Evolutionary conservation across 192 early-diverging fungal species (phyloP).

Genomic region (Rhizoclosmatium sp.): DNA sequence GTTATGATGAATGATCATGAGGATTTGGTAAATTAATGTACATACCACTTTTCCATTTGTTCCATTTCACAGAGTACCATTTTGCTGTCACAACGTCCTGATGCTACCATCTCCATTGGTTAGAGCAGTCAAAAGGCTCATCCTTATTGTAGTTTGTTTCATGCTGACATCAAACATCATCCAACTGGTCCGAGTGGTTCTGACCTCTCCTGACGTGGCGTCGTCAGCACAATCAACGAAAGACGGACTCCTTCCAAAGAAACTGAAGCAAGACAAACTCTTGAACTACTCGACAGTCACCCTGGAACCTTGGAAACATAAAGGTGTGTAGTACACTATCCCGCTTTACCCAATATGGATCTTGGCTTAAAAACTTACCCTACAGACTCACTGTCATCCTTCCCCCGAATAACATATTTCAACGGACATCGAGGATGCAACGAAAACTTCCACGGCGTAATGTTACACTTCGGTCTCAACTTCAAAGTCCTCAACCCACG

Average conservation of each 20-base stretch:
- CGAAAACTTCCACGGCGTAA: constrained; percentile 24
- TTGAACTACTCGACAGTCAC: background rate
- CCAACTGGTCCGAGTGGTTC: background rate
- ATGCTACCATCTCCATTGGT: too few relatives aligned
- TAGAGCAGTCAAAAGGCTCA: too few relatives aligned
- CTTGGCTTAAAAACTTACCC: background rate
- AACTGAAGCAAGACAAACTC: background rate
- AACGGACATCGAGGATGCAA: constrained; percentile 30
- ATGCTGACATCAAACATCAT: too few relatives aligned
- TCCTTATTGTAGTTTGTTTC: too few relatives aligned
- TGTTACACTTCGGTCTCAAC: constrained; percentile 2
- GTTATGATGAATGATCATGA: too few relatives aligned
- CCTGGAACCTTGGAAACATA: background rate
- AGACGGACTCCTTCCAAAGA: background rate
- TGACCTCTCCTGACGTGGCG: background rate
- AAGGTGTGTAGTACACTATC: background rate
- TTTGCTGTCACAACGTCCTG: too few relatives aligned
- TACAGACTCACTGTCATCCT: constrained; percentile 1
- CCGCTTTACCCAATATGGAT: background rate
- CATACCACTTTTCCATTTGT: too few relatives aligned
- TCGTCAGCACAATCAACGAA: background rate
- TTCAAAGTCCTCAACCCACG: constrained; percentile 24
- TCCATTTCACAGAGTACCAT: too few relatives aligned
- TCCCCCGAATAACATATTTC: constrained; percentile 19
- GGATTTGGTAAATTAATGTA: too few relatives aligned